Evolutionary conservation across 495 filamentous ascomycete genomes (phyloP), one percentile per base, ranked within the genome.

Genomic region (Neurospora sp.): DNA sequence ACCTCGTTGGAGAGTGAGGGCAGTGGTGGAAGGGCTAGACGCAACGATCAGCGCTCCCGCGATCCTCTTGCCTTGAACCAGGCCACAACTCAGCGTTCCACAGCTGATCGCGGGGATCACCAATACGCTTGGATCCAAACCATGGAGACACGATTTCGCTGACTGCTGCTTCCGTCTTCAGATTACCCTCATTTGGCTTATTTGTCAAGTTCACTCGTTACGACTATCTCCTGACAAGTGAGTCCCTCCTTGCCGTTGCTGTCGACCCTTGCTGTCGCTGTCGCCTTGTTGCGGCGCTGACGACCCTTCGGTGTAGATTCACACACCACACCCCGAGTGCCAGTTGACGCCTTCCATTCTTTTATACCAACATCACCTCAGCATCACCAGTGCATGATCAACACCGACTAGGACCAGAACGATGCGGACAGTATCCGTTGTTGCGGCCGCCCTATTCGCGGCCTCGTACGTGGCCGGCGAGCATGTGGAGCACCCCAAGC

Each of bases 171-270:
- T 48, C 70, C 59, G 40, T 71, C 37, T 73, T 62, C 77, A 86
- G 85, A 85, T 80, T 81, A 88, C 88, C 79, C 83, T 89, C 86
- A 82, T 88, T 89, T 84, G 85, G 83, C 85, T 76, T 80, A 70
- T 77, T 82, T 86, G 87, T 89, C 88, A 89, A 90, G 86, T 90
- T 86, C 88, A 87, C 85, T 89, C 88, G 85, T 90, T 90, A 82
- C 78, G 78, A 76, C 54, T 79, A 74, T 76, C 76, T 80, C 84
- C 87, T 85, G 85, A 86, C 87, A 86, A 81, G 85, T 84, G 73
- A 76, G 77, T 80, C n/a, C 73, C 34, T 42, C 62, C 69, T 71
- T 31, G 17, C 48, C 48, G 40, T 72, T 39, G 45, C 75, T 76
- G 77, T 77, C 74, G 77, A 38, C 37, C 37, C 37, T 38, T 54